Evolutionary conservation across 352 stramenopile species (phyloP), one percentile per base, ranked within the genome.

Genomic region (Phytophthora ohioensis): DNA sequence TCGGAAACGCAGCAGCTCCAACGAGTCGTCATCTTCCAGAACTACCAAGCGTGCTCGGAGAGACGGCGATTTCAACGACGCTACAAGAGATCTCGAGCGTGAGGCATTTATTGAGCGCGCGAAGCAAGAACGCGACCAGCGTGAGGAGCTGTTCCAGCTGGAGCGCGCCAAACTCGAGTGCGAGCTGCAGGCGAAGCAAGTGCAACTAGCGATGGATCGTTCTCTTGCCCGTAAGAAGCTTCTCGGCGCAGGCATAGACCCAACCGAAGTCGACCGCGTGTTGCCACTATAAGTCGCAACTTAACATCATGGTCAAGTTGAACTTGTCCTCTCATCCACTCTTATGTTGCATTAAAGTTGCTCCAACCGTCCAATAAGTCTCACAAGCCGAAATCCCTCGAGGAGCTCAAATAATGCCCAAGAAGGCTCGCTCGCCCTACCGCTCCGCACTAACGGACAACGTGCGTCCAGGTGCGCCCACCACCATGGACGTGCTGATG

Each of bases 151-250:
- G 21, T 87, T 85, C 55, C 49, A 81, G 41, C 64, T 88, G 12
- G 80, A 88, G 64, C 72, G 80, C 43, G 73, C 75, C 54, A 83
- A 81, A 48, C 64, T 79, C 21, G 63, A 80, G 59, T 70, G 73
- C 58, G 80, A 88, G 52, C 57, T 88, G 21, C 63, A 85, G 46
- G 51, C 67, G 21, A 84, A 77, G 41, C 74, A 78, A 32, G 62
- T 88, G 21, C 70, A 87, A 34, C 57, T 85, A 2, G 61, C 68
- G 11, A 67, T 78, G 49, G 79, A 86, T 49, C 75, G 73, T 17
- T 64, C 76, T 43, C 76, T 88, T 15, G 76, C 76, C 31, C 78
- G 80, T 39, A 83, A 82, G 64, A 83, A 75, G 43, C 63, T 89
- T 49, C 64, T 84, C 41, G 54, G 79, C 41, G 81, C 74, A 1